A percentile compares a stretch with the other conserved stretches of the same genome.
Evolutionary conservation across 2,329 filamentous ascomycete species (phyloP).

Genomic region (Fusarium torulosum): DNA sequence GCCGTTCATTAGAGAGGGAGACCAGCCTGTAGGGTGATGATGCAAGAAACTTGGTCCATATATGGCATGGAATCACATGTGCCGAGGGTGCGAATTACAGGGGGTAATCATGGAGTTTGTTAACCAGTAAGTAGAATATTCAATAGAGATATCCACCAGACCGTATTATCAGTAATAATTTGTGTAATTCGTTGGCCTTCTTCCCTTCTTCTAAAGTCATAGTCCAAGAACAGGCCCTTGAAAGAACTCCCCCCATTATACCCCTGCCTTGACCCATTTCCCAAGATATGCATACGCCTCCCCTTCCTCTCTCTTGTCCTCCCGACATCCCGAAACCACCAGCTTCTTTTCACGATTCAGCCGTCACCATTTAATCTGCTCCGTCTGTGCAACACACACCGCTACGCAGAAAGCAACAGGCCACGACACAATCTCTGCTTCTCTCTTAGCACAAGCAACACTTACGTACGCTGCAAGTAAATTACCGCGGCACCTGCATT

Average conservation of each 20-base stretch:
- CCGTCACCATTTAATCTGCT: constrained; percentile 4
- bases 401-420: constrained; percentile 31
- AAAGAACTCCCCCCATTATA: neutral
- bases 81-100: constrained; percentile 3
- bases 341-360: constrained; percentile 25
- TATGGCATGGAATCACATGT: constrained; percentile 20
- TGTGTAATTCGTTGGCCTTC: neutral
- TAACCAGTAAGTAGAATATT: constrained; percentile 12
- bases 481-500: constrained; percentile 5
- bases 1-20: constrained; percentile 54
- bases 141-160: constrained; percentile 17
- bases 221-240: neutral
- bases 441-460: constrained; percentile 13
- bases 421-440: constrained; percentile 21
- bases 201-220: neutral
- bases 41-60: constrained; percentile 3
- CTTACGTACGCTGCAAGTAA: neutral
- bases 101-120: constrained; percentile 1
- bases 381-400: constrained; percentile 20
- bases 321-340: constrained; percentile 20
- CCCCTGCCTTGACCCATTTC: constrained; percentile 3
- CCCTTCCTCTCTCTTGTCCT: constrained; percentile 17
- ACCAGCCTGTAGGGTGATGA: constrained; percentile 27
- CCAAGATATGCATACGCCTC: constrained; percentile 13
- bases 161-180: neutral